These are phyloP conservation scores for Allomyces macrogynus DNA, from an alignment of 192 early-diverging fungal species.

Conservation along the genomic window DNA sequence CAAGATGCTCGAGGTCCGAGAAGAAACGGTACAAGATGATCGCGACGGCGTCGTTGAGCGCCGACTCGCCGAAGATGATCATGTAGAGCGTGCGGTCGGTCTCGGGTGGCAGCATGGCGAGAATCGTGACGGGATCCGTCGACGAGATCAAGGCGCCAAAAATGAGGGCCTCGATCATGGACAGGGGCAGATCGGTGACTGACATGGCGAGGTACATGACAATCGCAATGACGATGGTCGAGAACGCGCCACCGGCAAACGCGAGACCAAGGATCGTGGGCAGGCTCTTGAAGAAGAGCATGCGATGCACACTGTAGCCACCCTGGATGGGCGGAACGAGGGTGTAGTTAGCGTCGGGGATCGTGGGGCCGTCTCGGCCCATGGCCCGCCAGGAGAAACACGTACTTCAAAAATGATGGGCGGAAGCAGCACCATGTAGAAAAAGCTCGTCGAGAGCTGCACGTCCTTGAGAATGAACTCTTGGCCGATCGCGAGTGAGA, in stretches of 20 bases:
- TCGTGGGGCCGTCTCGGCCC: no score
- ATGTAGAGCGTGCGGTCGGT: constrained; percentile 35
- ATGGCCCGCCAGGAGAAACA: neutral
- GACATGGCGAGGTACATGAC: constrained; percentile 34
- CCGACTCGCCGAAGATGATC: constrained; percentile 41
- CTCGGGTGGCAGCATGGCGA: constrained; percentile 28
- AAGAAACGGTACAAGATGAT: constrained; percentile 45
- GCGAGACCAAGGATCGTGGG: constrained; percentile 27
- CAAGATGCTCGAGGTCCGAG: constrained; percentile 23
- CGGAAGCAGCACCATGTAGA: constrained; percentile 38
- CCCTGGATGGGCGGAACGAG: constrained; percentile 10
- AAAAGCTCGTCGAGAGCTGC: constrained; percentile 29
- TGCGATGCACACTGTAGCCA: constrained; percentile 26
- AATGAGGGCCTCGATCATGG: constrained; percentile 30
- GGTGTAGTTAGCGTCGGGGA: no score
- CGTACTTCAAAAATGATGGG: constrained; percentile 27
- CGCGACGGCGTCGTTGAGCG: constrained; percentile 37
- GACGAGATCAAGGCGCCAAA: constrained; percentile 37
- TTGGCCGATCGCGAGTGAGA: neutral
- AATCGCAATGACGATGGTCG: constrained; percentile 28
- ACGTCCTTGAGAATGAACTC: constrained; percentile 9
- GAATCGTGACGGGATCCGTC: constrained; percentile 38
- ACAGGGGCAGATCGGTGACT: constrained; percentile 17
- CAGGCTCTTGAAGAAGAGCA: constrained; percentile 31
- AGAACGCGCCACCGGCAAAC: constrained; percentile 32